Percentiles rank a stretch among this genome's conserved stretches.
Evolutionary conservation across 768 basidiomycete species (phyloP).

Genomic region (Rhizopogon sp.): DNA sequence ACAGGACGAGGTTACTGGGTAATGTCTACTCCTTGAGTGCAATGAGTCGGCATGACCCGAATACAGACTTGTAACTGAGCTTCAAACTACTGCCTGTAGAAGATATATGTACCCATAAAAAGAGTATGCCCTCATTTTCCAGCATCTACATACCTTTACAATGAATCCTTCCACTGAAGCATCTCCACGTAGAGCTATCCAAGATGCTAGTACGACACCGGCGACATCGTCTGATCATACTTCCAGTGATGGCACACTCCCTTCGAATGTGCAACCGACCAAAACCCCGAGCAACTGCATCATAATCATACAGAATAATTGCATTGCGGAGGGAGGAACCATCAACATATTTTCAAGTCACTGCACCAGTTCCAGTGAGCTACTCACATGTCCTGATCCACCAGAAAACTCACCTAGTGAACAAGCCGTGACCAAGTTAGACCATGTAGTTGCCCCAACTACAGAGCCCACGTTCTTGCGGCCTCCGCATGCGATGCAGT

Average conservation of each 20-base stretch:
- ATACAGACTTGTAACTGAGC: no score
- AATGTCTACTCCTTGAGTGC: no score
- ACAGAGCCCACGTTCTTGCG: not conserved
- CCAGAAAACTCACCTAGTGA: not conserved
- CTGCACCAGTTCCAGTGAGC: not conserved
- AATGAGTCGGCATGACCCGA: no score
- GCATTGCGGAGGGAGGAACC: not conserved
- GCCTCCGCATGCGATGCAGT: not conserved
- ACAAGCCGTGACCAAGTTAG: not conserved
- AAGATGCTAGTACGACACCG: not conserved
- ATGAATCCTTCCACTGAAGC: not conserved
- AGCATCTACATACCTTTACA: not conserved
- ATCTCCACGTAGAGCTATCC: no score
- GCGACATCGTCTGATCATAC: not conserved
- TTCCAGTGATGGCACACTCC: not conserved
- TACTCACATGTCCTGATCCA: no score
- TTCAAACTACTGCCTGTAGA: no score
- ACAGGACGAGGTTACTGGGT: no score
- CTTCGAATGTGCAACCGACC: not conserved
- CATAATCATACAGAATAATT: not conserved
- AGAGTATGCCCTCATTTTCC: no score
- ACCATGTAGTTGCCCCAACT: not conserved
- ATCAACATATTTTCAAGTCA: not conserved
- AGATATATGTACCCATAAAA: no score
- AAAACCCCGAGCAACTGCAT: not conserved